Evolutionary conservation across 768 basidiomycete species (phyloP).

Genomic region (Hericium coralloides): DNA sequence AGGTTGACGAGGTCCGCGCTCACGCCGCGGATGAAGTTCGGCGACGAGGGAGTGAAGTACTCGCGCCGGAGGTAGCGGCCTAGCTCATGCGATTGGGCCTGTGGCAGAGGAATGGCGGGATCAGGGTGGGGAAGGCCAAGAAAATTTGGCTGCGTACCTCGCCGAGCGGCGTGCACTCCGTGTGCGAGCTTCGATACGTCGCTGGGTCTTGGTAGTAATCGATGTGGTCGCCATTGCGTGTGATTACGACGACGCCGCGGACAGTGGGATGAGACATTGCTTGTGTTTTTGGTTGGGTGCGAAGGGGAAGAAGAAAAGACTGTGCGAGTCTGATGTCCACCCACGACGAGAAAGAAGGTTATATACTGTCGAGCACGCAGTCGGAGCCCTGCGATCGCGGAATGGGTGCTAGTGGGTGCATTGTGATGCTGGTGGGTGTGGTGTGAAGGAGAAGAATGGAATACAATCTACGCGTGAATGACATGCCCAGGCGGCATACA

Average conservation of each 20-base stretch:
- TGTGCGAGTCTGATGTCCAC: conserved; percentile 9
- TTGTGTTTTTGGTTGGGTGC: conserved; percentile 1
- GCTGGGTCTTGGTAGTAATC: conserved; percentile 64
- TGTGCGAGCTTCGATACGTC: conserved; percentile 52
- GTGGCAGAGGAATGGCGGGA: conserved; percentile 1
- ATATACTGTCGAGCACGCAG: conserved; percentile 2
- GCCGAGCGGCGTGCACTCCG: conserved; percentile 69
- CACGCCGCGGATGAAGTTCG: conserved; percentile 62
- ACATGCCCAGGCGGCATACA: not conserved
- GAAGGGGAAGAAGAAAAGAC: conserved; percentile 10
- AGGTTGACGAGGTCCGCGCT: conserved; percentile 63
- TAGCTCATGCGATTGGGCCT: conserved; percentile 64
- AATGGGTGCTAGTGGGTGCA: not conserved
- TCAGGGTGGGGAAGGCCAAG: not conserved
- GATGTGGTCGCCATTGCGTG: conserved; percentile 70
- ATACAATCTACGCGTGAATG: conserved; percentile 9
- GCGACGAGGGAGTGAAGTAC: conserved; percentile 58
- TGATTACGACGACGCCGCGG: conserved; percentile 69
- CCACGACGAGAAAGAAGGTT: no score
- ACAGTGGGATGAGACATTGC: conserved; percentile 39
- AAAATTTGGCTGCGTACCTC: conserved; percentile 35
- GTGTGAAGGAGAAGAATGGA: conserved; percentile 1
- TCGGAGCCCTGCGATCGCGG: not conserved
- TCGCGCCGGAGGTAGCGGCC: conserved; percentile 52
- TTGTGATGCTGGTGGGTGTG: not conserved